Percentiles rank a stretch among this genome's conserved stretches.
Conservation (phyloP, 805 yeast genomes). For the Candida corydali region DNA sequence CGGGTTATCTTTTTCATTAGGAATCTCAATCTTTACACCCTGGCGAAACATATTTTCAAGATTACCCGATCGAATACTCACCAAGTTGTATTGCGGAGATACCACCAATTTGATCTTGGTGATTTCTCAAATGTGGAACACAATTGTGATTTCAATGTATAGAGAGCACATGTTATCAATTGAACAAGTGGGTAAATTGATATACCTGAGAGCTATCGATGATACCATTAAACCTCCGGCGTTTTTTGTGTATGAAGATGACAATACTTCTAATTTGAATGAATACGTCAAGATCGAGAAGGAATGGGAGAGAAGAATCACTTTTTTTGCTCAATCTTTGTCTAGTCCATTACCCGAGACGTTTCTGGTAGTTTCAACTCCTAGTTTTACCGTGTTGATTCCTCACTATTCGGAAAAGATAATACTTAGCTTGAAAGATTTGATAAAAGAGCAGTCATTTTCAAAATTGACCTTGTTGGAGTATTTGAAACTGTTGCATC, state of each 20-base stretch:
- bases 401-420: slow-evolving; percentile 54
- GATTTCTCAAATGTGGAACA: slow-evolving; percentile 27
- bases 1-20: slow-evolving; percentile 25
- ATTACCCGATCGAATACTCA: slow-evolving; percentile 30
- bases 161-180: slow-evolving; percentile 38
- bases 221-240: slow-evolving; percentile 37
- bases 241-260: slow-evolving; percentile 48
- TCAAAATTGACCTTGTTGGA: slow-evolving; percentile 64
- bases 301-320: slow-evolving; percentile 50
- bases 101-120: slow-evolving; percentile 5
- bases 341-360: slow-evolving; percentile 48
- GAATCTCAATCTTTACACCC: slow-evolving; percentile 33
- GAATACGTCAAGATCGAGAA: slow-evolving; percentile 42
- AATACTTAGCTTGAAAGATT: slow-evolving; percentile 39
- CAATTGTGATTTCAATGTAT: slow-evolving; percentile 23
- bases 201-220: slow-evolving; percentile 21
- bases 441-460: slow-evolving; percentile 41
- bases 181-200: slow-evolving; percentile 36
- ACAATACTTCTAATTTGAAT: slow-evolving; percentile 28
- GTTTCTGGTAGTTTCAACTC: slow-evolving; percentile 43
- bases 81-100: slow-evolving; percentile 19
- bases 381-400: slow-evolving; percentile 46
- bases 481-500: slow-evolving; percentile 68
- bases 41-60: slow-evolving; percentile 34
- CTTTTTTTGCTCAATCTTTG: slow-evolving; percentile 51